These are phyloP conservation scores for Plasmodium sp. DNA, from an alignment of 169 alveolate species.

Conservation along the genomic window DNA sequence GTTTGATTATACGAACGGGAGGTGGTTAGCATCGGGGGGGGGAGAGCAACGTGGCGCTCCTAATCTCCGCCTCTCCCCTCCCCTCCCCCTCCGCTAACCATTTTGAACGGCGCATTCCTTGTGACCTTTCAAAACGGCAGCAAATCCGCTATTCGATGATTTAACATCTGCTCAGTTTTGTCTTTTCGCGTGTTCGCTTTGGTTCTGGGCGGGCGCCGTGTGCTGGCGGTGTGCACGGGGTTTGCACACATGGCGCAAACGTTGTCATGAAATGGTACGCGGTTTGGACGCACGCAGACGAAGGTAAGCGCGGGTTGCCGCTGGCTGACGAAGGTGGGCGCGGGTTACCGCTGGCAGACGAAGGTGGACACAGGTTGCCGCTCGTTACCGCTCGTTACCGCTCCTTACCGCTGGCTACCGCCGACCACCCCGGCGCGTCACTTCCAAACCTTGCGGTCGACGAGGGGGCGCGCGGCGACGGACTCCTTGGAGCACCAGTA, in stretches of 20 bases:
- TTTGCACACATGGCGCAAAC: background rate
- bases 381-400: background rate
- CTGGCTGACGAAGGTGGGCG: too few relatives aligned
- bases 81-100: background rate
- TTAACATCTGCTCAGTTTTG: background rate
- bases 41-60: background rate
- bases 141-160: background rate
- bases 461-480: conserved; percentile 89
- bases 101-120: background rate
- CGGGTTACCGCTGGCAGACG: too few relatives aligned
- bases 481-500: conserved; percentile 94
- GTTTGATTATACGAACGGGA: background rate
- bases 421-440: conserved; percentile 32
- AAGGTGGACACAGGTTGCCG: background rate
- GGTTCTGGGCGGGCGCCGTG: background rate
- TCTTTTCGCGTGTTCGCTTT: background rate
- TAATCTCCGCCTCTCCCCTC: too few relatives aligned
- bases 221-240: too few relatives aligned
- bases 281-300: background rate
- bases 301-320: too few relatives aligned
- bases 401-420: background rate
- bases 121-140: background rate
- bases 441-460: conserved; percentile 91
- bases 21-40: background rate
- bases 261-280: background rate